Evolutionary conservation across 768 basidiomycete genomes (phyloP).

Genomic region (Tricholoma sp.): DNA sequence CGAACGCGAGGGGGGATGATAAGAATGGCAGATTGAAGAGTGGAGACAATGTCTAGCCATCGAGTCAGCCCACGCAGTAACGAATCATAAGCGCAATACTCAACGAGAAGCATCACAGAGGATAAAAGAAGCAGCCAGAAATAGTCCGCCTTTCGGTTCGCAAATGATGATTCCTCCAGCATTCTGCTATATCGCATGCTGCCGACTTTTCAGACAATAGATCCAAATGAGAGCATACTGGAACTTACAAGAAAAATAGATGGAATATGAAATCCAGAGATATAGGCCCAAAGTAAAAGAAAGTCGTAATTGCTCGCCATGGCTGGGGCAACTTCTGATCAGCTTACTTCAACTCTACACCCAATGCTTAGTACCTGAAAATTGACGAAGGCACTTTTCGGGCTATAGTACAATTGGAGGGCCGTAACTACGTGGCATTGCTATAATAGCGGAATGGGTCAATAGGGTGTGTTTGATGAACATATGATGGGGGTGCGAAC

Average conservation of each 20-base stretch:
- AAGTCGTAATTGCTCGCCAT: constrained; percentile 87
- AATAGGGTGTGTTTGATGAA: background rate
- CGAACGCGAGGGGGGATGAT: constrained; percentile 88
- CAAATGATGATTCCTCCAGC: constrained; percentile 95
- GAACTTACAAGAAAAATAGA: constrained; percentile 93
- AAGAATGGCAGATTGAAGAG: constrained; percentile 91
- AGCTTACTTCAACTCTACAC: background rate
- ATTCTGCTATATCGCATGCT: constrained; percentile 97
- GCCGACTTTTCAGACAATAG: background rate
- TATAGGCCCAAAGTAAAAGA: constrained; percentile 94
- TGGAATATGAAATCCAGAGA: constrained; percentile 95
- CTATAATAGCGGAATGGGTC: constrained; percentile 31
- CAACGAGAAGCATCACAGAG: constrained; percentile 78
- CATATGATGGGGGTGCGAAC: constrained; percentile 44
- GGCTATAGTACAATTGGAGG: constrained; percentile 89
- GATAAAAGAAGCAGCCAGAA: constrained; percentile 90
- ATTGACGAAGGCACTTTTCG: constrained; percentile 77
- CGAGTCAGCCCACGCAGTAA: constrained; percentile 1
- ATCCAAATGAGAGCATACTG: background rate
- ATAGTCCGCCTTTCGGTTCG: constrained; percentile 88
- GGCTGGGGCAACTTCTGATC: constrained; percentile 40
- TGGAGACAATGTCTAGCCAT: constrained; percentile 66
- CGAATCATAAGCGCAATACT: constrained; percentile 20
- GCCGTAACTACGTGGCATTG: constrained; percentile 92
- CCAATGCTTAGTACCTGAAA: constrained; percentile 52